phyloP scores from a whole-genome alignment of 495 filamentous ascomycete species.

The Xylaria nigripes region DNA sequence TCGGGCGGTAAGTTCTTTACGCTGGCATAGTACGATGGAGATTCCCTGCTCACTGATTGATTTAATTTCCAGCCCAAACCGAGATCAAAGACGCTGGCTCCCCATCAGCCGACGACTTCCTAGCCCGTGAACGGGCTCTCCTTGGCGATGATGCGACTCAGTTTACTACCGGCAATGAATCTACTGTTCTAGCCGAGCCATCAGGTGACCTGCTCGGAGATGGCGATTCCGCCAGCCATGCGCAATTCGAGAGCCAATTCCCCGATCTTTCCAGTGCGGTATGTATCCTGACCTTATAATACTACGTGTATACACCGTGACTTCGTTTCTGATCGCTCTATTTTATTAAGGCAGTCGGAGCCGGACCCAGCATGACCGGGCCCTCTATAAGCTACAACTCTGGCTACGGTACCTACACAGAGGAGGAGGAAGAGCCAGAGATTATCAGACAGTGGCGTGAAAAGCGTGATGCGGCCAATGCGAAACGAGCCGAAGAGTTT shows the following conservation, averaged over 20 bases:
- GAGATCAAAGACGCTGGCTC: slow-evolving; percentile 35
- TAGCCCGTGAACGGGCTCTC: slow-evolving; percentile 76
- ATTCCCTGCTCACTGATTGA: not conserved
- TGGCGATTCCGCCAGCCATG: slow-evolving; percentile 45
- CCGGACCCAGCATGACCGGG: slow-evolving; percentile 83
- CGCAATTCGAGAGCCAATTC: slow-evolving; percentile 79
- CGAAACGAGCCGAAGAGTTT: slow-evolving; percentile 70
- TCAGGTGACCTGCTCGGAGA: slow-evolving; percentile 71
- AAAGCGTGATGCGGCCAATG: slow-evolving; percentile 66
- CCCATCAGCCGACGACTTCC: slow-evolving; percentile 65
- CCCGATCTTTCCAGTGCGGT: slow-evolving; percentile 82
- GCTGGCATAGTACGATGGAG: not conserved
- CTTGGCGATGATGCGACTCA: slow-evolving; percentile 89
- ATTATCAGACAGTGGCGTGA: slow-evolving; percentile 89
- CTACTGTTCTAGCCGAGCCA: slow-evolving; percentile 48
- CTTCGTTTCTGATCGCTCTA: slow-evolving; percentile 9
- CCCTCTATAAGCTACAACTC: slow-evolving; percentile 62
- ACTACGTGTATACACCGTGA: not conserved
- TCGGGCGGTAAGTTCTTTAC: slow-evolving; percentile 55
- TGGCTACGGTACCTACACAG: slow-evolving; percentile 44
- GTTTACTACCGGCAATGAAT: slow-evolving; percentile 75
- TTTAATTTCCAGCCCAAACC: slow-evolving; percentile 32
- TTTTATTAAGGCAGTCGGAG: slow-evolving; percentile 60
- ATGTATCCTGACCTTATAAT: slow-evolving; percentile 21
- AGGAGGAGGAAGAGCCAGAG: slow-evolving; percentile 75